phyloP scores from a whole-genome alignment of 2,329 filamentous ascomycete species.

The Aschersonia sp. region DNA sequence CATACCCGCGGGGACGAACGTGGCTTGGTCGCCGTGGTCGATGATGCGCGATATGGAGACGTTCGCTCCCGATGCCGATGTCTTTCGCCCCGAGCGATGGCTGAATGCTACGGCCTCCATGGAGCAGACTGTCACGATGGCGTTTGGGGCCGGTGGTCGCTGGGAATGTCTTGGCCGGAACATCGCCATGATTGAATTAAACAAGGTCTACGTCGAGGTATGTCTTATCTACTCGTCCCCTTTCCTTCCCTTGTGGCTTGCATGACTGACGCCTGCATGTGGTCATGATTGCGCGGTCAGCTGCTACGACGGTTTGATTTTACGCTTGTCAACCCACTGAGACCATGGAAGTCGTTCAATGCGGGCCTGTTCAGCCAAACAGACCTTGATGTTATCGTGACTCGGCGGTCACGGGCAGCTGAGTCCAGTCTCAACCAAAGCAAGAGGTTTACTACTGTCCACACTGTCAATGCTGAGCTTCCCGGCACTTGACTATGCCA shows the following conservation, averaged over 20 bases:
- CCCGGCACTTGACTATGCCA: too few relatives aligned
- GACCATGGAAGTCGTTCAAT: conserved; percentile 1
- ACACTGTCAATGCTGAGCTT: too few relatives aligned
- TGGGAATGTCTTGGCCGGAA: conserved; percentile 1
- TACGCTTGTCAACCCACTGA: not conserved
- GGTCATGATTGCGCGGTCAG: not conserved
- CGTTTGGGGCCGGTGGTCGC: not conserved
- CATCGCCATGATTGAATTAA: conserved; percentile 1
- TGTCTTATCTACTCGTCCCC: not conserved
- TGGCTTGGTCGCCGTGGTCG: not conserved
- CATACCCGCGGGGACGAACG: conserved; percentile 1
- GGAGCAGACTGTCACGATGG: conserved; percentile 1
- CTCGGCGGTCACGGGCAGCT: not conserved
- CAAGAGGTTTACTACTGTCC: too few relatives aligned
- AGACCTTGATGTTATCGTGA: not conserved
- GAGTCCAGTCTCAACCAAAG: not conserved
- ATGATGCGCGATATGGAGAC: not conserved
- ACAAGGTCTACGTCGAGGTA: conserved; percentile 1
- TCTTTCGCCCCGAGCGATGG: conserved; percentile 1
- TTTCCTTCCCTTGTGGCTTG: not conserved
- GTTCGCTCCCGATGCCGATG: not conserved
- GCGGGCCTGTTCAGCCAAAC: conserved; percentile 1
- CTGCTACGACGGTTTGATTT: not conserved
- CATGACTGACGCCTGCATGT: not conserved
- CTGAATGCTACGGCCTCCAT: not conserved